Conservation (phyloP, 1,139 yeast species). For the Yamadazyma siamensis region DNA sequence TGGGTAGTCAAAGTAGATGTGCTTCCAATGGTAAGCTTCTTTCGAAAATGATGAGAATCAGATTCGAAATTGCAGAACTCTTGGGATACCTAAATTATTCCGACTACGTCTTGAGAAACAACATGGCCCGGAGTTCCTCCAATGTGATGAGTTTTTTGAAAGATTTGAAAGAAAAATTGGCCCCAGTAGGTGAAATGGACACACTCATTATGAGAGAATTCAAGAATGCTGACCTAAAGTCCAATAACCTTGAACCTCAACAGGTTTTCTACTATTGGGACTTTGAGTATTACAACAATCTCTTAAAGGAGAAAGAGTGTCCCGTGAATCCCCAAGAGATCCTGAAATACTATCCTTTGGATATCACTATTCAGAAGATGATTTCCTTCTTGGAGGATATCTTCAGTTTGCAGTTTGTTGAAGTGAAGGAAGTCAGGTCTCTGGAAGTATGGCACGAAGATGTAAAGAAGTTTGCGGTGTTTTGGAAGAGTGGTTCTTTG, state of each 20-base stretch:
- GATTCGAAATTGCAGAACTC: constrained; percentile 59
- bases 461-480: constrained; percentile 71
- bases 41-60: constrained; percentile 53
- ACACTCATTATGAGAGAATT: constrained; percentile 44
- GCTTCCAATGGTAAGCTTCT: constrained; percentile 61
- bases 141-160: constrained; percentile 58
- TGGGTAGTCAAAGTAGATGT: constrained; percentile 66
- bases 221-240: constrained; percentile 51
- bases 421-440: constrained; percentile 33
- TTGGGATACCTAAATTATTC: constrained; percentile 69
- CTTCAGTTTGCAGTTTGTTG: constrained; percentile 64
- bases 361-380: constrained; percentile 65
- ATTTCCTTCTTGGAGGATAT: constrained; percentile 64
- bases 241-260: constrained; percentile 38
- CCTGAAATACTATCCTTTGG: constrained; percentile 75
- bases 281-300: constrained; percentile 59
- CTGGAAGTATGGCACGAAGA: constrained; percentile 67
- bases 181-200: constrained; percentile 59
- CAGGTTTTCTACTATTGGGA: constrained; percentile 70
- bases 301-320: constrained; percentile 62
- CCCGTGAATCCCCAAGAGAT: constrained; percentile 70
- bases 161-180: constrained; percentile 57
- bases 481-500: constrained; percentile 51
- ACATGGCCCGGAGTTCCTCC: constrained; percentile 71
- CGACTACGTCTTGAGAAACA: constrained; percentile 65